These are phyloP conservation scores for Phytophthora podocarpi DNA, from an alignment of 352 stramenopile species.

Conservation along the genomic window DNA sequence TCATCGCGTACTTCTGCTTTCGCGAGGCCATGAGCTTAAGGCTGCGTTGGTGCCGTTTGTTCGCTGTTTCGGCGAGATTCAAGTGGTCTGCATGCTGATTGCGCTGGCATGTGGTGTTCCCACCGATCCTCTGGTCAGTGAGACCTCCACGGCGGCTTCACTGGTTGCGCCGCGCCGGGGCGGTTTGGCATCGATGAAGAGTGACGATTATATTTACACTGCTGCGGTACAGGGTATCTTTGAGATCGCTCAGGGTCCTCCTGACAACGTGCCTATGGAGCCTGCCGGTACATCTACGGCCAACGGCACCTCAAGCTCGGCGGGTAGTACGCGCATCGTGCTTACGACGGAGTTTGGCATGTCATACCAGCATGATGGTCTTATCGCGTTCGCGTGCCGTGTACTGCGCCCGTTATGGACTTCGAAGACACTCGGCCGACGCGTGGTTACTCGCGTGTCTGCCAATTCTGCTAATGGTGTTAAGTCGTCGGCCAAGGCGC, in stretches of 20 bases:
- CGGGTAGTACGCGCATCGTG: slow-evolving; percentile 72
- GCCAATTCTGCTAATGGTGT: slow-evolving; percentile 14
- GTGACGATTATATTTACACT: slow-evolving; percentile 80
- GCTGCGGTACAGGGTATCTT: slow-evolving; percentile 85
- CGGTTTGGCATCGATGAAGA: slow-evolving; percentile 51
- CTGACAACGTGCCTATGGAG: slow-evolving; percentile 44
- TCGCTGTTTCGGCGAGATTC: slow-evolving; percentile 81
- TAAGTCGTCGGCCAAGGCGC: slow-evolving; percentile 33
- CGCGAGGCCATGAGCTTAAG: slow-evolving; percentile 74
- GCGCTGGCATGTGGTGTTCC: slow-evolving; percentile 84
- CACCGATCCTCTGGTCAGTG: slow-evolving; percentile 71
- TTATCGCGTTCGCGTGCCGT: slow-evolving; percentile 82
- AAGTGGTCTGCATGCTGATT: slow-evolving; percentile 91
- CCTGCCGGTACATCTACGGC: slow-evolving; percentile 22
- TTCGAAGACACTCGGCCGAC: slow-evolving; percentile 58
- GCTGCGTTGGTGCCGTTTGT: slow-evolving; percentile 73
- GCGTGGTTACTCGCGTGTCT: slow-evolving; percentile 34
- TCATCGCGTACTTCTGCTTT: slow-evolving; percentile 70
- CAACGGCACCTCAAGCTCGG: slow-evolving; percentile 29
- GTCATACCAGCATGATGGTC: slow-evolving; percentile 87
- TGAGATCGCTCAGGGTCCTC: slow-evolving; percentile 67
- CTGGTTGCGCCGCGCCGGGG: slow-evolving; percentile 47
- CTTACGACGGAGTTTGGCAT: slow-evolving; percentile 87
- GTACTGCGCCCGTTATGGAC: slow-evolving; percentile 82
- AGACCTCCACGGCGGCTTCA: slow-evolving; percentile 56